Base-by-base conservation (phyloP, 176 grass and related monocot genomes). In the Hsuehochloa calcarea region DNA sequence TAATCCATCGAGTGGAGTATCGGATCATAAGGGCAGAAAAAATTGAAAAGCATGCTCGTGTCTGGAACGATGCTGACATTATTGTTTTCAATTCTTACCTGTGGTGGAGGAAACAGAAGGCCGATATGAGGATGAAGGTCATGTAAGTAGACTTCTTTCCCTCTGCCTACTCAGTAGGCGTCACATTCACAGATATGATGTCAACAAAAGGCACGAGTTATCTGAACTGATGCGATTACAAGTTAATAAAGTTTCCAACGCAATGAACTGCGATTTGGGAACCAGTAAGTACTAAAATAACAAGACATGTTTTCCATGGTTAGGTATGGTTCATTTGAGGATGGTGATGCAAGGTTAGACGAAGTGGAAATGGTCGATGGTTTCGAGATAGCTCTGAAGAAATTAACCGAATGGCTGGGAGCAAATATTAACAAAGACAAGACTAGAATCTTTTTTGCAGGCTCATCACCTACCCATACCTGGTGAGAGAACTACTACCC, bases 61-160 rank as follows among this genome's bases (percentile, higher is more conserved):
- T 73, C 46, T 97, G 95, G 95, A 87, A 45, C 26, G 79, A 92
- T 72, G 90, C 95, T 23, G 95, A 97, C 31, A 62, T 92, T 58
- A 84, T 97, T 14, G 90, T 97, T n/a, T 97, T 97, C 86, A 97
- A 97, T 75, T 89, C 95, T 37, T 97, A 97, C 86, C 83, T 96
- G 4, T 99, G 96, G 96, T 99, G 96, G 96, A 96, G 92, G 71
- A 92, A 99, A 80, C 96, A 90, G 67, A 90, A n/a, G 56, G 39
- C 87, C 5, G 87, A 86, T 80, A 95, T 92, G 88, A 96, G 25
- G 88, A 92, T 99, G 93, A 96, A 96, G 56, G 86, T 96, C 43
- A 85, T 86, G 95, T 97, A 87, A 97, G 92, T 90, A 54, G 62
- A 88, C 23, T 67, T 46, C 1, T 39, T 67, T 39, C 40, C 50